Percentiles rank a stretch among this genome's conserved stretches.
These are phyloP conservation scores for Laetiporus sulphureus DNA, from an alignment of 1,284 basidiomycete species.

Conservation along the genomic window DNA sequence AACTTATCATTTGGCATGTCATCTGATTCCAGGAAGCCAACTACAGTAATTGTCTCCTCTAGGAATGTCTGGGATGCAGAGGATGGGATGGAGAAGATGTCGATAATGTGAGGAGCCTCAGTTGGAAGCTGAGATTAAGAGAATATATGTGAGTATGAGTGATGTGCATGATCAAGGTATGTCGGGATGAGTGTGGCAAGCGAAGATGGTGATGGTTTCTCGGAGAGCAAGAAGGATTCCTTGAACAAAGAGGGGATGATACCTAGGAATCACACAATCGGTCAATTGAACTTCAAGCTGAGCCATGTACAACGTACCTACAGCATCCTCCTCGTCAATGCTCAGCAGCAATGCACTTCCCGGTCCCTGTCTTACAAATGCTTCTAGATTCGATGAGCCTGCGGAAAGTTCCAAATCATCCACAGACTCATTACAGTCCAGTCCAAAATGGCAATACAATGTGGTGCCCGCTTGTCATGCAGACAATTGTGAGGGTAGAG, in stretches of 20 bases:
- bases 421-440: conserved; percentile 57
- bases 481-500: conserved; percentile 32
- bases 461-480: conserved; percentile 49
- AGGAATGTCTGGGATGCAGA: conserved; percentile 33
- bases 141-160: conserved; percentile 48
- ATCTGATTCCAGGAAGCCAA: conserved; percentile 43
- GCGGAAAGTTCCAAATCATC: conserved; percentile 29
- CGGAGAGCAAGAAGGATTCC: conserved; percentile 37
- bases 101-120: conserved; percentile 31
- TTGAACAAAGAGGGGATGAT: conserved; percentile 41
- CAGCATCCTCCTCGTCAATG: conserved; percentile 48
- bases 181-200: conserved; percentile 46
- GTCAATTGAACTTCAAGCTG: not conserved
- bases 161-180: conserved; percentile 49
- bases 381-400: conserved; percentile 26
- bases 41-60: conserved; percentile 37
- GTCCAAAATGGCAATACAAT: conserved; percentile 60
- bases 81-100: conserved; percentile 34
- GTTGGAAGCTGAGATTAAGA: conserved; percentile 20
- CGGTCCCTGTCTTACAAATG: conserved; percentile 52
- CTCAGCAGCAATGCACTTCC: conserved; percentile 48
- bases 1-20: conserved; percentile 38
- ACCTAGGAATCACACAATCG: conserved; percentile 22
- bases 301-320: conserved; percentile 33
- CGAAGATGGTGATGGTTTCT: conserved; percentile 25